phyloP scores from a whole-genome alignment of 257 asterid species.

The Ligustrum vulgare region DNA sequence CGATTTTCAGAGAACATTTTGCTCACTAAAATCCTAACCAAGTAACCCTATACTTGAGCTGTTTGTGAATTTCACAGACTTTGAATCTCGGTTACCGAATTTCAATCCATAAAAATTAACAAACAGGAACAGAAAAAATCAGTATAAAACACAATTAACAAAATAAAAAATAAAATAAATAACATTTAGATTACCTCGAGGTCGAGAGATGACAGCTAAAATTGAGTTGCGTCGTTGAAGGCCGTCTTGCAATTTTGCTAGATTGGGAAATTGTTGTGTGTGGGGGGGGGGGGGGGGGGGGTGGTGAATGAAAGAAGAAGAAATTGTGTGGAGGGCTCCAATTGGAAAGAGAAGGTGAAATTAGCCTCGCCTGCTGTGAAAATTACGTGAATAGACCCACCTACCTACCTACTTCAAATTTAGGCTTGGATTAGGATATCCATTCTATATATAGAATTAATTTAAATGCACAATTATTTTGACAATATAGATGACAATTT shows the following conservation, averaged over 20 bases:
- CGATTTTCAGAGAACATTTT: neutral
- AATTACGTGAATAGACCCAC: too few species aligned
- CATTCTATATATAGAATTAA: too few species aligned
- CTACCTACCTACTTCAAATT: too few species aligned
- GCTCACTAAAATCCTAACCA: neutral
- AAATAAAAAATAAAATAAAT: neutral
- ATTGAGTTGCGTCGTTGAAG: neutral
- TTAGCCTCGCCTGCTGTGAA: too few species aligned
- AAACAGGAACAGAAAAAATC: too few species aligned
- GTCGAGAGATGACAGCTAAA: neutral
- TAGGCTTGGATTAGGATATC: too few species aligned
- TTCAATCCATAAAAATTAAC: neutral
- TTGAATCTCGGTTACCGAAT: neutral
- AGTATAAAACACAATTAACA: neutral
- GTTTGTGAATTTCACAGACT: neutral
- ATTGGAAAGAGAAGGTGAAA: neutral
- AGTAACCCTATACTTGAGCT: neutral
- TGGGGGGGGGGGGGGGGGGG: neutral
- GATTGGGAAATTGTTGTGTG: neutral
- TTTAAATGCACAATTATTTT: too few species aligned
- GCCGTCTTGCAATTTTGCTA: neutral
- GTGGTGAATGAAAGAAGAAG: neutral
- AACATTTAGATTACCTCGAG: neutral
- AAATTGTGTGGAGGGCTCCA: neutral
- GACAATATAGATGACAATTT: too few species aligned